Evolutionary conservation across 2,329 filamentous ascomycete genomes (phyloP), one percentile per base, ranked within the genome.

Genomic region (Clarireedia monteithiana): DNA sequence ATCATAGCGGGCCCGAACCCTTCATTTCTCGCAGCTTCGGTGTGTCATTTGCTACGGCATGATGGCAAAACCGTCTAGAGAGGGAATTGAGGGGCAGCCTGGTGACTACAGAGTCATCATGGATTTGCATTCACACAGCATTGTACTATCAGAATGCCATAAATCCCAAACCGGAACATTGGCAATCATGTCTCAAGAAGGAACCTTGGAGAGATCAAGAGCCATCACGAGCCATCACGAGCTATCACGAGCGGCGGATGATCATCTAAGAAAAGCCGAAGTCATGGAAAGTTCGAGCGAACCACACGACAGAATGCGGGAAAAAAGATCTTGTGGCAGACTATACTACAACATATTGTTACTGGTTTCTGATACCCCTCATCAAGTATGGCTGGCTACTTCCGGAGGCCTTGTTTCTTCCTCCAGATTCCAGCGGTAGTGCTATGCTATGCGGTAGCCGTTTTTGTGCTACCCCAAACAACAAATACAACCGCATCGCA

Each of bases 241-340:
- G 20, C 14, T 5, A 44, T 55, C 46, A 50, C 53, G 26, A 50
- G 53, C 38, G 17, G 36, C 14, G 27, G 6, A 50, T 55, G 53
- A 50, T 20, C 52, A 42, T 54, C 44, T 49, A 27, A 49, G 36
- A 27, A 48, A 40, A 9, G 36, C 48, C 52, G 39, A 15, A 54
- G 24, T 40, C 6, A 49, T 49, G 44, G 17, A 54, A 42, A 48
- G 30, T 30, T 42, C 27, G 44, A 54, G 14, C 38, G 17, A 20
- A 46, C 23, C 52, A 34, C 30, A 34, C 10, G 30, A 9, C 30
- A 34, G 10, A 34, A 34, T 34, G 10, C 30, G 30, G 23, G 52
- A n/a, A 12, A 48, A 46, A 40, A 48, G 34, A 26, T 36, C 34
- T 54, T 45, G 34, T 30, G 52, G 52, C 30, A 49, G 48, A 45